Evolutionary conservation across 441 rosid genomes (phyloP).

Genomic region (Euphorbia corollata): DNA sequence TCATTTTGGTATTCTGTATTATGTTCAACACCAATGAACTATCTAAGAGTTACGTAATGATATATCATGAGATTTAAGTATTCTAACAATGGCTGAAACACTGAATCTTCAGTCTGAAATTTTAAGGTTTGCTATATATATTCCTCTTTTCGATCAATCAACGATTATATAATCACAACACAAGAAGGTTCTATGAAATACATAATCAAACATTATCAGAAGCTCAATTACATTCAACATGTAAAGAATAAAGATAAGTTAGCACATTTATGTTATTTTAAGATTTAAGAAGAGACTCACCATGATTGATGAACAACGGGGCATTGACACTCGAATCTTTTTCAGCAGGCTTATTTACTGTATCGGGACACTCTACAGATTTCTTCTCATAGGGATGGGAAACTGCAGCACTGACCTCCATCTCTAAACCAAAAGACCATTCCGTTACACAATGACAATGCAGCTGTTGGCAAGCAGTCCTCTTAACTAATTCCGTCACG

Average conservation of each 20-base stretch:
- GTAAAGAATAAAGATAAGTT: not conserved
- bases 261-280: not conserved
- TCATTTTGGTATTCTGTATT: not conserved
- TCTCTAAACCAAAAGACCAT: conserved; percentile 34
- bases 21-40: not conserved
- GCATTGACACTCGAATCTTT: conserved; percentile 24
- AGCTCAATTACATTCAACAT: conserved; percentile 3
- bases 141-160: not conserved
- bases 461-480: conserved; percentile 14
- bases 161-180: no score
- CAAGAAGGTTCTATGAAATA: not conserved
- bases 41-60: not conserved
- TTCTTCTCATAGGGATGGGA: conserved; percentile 35
- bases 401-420: conserved; percentile 34
- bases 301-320: conserved; percentile 40
- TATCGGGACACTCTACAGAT: conserved; percentile 25
- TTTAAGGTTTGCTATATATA: not conserved
- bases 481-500: conserved; percentile 19
- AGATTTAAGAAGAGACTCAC: conserved; percentile 26
- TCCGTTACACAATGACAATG: conserved; percentile 24
- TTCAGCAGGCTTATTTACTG: conserved; percentile 26
- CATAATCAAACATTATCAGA: not conserved
- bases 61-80: no score
- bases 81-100: not conserved
- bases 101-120: not conserved